A percentile compares a stretch with the other conserved stretches of the same genome.
phyloP scores from a whole-genome alignment of 164 flowering plant genomes.

The Kingdonia uniflora region DNA sequence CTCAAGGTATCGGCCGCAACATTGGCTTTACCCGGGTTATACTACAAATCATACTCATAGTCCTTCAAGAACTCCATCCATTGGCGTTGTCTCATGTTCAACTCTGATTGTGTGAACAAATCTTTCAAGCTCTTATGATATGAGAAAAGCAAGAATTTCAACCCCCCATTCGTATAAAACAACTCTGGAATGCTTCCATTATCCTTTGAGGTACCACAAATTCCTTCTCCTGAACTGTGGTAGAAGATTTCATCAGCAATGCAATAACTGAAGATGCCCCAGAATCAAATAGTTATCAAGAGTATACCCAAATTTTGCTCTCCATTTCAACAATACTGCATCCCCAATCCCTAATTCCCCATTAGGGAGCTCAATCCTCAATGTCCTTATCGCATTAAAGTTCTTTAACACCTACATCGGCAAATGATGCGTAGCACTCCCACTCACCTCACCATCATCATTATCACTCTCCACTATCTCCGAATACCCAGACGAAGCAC shows the following conservation, averaged over 20 bases:
- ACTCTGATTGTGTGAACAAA: too few relatives aligned
- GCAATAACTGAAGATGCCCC: constrained; percentile 1
- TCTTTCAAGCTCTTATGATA: too few relatives aligned
- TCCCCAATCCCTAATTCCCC: constrained; percentile 7
- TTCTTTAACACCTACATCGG: constrained; percentile 7
- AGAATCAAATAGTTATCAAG: constrained; percentile 5
- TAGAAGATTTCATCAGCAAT: too few relatives aligned
- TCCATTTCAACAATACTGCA: constrained; percentile 4
- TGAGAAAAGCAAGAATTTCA: too few relatives aligned
- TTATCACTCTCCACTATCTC: not conserved
- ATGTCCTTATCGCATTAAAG: constrained; percentile 1
- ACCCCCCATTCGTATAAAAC: constrained; percentile 5
- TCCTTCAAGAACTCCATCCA: too few relatives aligned
- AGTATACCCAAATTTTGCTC: constrained; percentile 6
- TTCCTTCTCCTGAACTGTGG: not conserved
- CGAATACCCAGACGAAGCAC: not conserved
- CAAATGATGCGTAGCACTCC: constrained; percentile 5
- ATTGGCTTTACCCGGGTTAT: too few relatives aligned
- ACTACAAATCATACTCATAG: too few relatives aligned
- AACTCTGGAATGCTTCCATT: constrained; percentile 6
- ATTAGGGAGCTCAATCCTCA: constrained; percentile 5
- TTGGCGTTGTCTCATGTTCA: too few relatives aligned
- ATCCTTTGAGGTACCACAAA: not conserved
- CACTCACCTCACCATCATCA: not conserved
- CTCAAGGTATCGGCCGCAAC: too few relatives aligned